Evolutionary conservation across 2,329 filamentous ascomycete species (phyloP), one percentile per base, ranked within the genome.

Genomic region (Botrytis elliptica): DNA sequence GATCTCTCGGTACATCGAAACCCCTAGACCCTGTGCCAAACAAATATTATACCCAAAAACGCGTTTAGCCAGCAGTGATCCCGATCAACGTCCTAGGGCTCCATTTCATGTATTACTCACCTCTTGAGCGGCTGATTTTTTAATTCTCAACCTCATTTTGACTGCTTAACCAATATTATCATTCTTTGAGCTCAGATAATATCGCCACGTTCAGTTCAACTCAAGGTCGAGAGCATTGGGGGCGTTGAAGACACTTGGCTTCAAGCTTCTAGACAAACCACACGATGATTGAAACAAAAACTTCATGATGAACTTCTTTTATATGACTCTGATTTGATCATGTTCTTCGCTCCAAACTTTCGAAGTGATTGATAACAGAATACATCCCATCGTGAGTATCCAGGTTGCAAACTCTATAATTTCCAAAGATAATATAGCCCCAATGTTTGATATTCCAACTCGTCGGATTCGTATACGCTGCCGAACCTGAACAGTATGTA

Each of bases 281-380:
- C 1, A 29, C n/a, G 3, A 2, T 18, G 0, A 18, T 9, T 57
- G 52, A 18, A 57, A 29, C n/a, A 29, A 33, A 57, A 29, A 7
- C 1, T 29, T 16, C 25, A 14, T 12, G 10, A n/a, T 1, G 1
- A 52, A 2, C 5, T 14, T 52, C 10, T 4, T 14, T 52, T 0
- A 6, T 14, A 7, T 8, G 25, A 55, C 5, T 55, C 25, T 55
- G 12, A 14, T 7, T 3, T 16, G 1, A 16, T 0, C 5, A 4
- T 29, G 4, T 14, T 55, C 12, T 14, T 52, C 12, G 14, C 52
- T 57, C n/a, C n/a, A 57, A 29, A 18, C 3, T 57, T 29, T 16
- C 1, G n/a, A 57, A 57, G 52, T 18, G 14, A 33, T 57, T 57
- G 12, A 18, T 29, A 0, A 9, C 16, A 4, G 12, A 18, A 33